Evolutionary conservation across 176 grass and related monocot species (phyloP), one percentile per base, ranked within the genome.

Genomic region (Hordeum marinum): DNA sequence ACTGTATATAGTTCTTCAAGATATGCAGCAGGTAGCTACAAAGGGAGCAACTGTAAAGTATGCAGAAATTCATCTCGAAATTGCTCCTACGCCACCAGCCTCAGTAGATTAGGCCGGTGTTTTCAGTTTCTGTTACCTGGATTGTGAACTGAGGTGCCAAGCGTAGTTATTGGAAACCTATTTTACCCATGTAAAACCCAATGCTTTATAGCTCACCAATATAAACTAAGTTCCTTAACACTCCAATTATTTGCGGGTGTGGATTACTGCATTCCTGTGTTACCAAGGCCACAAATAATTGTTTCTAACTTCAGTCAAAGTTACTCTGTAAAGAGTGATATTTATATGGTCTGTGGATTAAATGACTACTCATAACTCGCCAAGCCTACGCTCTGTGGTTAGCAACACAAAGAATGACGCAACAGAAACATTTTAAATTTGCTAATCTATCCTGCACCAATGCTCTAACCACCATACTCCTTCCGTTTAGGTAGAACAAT

Each of bases 401-500:
- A 54, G 21, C 85, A 52, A 29, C 29, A 9, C 48, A 4, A 75
- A 87, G 0, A 34, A 13, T 45, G 17, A 45, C 50, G 15, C 17
- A 35, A 12, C 5, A 3, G 2, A 29, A 35, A 4, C 37, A 31
- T 4, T 57, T 75, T 84, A 34, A 34, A 4, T 9, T 48, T 17
- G 24, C 8, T 24, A 58, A 46, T 68, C 23, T 65, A 24, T 15
- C 40, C 60, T 55, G 25, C 74, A 75, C 3, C 31, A 46, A 52
- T 76, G 50, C 14, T 0, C 40, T 87, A 80, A 90, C 26, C 31
- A 20, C 1, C 20, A 32, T 12, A 52, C 48, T 81, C 54, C 15
- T 91, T 80, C 40, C 18, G 8, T 95, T 89, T 82, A 95, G 95
- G 92, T 90, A 89, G 91, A 94, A 72, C 87, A 94, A 25, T 94